These are phyloP conservation scores for Musa beccarii DNA, from an alignment of 176 grass and related monocot genomes.

Conservation along the genomic window DNA sequence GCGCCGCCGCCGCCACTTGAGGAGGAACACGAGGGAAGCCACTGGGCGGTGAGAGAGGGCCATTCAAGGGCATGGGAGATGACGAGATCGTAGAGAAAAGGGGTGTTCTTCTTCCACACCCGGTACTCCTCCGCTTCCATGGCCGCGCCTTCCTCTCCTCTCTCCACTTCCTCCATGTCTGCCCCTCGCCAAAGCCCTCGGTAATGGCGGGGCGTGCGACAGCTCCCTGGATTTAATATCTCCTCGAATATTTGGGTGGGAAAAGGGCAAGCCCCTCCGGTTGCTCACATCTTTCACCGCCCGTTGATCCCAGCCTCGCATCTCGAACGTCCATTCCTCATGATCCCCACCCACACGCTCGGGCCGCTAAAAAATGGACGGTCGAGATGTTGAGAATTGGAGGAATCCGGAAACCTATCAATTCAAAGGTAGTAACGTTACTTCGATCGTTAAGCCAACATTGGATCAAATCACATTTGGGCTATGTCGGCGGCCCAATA, in stretches of 20 bases:
- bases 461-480: too few relatives aligned
- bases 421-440: too few relatives aligned
- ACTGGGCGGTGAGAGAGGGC: conserved; percentile 88
- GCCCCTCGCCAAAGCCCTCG: background rate
- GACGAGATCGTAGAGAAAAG: conserved; percentile 89
- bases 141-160: background rate
- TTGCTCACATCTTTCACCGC: background rate
- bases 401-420: too few relatives aligned
- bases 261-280: background rate
- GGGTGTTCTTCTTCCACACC: conserved; percentile 92
- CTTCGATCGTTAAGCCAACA: too few relatives aligned
- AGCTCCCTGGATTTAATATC: background rate
- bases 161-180: background rate
- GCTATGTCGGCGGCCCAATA: too few relatives aligned
- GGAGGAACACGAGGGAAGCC: conserved; percentile 39
- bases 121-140: conserved; percentile 47
- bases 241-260: background rate
- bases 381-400: too few relatives aligned
- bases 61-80: conserved; percentile 82
- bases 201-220: background rate
- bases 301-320: background rate
- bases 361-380: too few relatives aligned
- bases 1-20: background rate
- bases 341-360: too few relatives aligned
- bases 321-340: background rate